Evolutionary conservation across 1,284 basidiomycete species (phyloP), one percentile per base, ranked within the genome.

Genomic region (Neotropicomus parvogracilis): DNA sequence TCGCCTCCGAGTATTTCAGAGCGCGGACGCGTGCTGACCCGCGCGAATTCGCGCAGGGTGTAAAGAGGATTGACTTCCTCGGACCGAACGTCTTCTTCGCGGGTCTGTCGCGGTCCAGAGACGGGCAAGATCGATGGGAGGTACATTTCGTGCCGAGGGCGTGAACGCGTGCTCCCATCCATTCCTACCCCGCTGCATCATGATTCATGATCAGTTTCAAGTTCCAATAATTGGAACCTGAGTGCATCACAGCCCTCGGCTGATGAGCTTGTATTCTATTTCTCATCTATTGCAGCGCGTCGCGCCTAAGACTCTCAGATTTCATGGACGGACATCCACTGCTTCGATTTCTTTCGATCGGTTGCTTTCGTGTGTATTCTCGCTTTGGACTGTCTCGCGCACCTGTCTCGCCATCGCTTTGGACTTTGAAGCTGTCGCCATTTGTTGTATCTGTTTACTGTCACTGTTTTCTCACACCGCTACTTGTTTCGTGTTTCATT

Each of bases 1-100:
- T 40, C 45, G 62, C 54, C 50, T 55, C 63, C 46, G 62, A 63
- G 24, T 68, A 52, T 19, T 68, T 66, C 49, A 51, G 58, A 52
- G 58, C 49, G 38, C 48, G 65, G 53, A 55, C 62, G 7, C 33
- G 16, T 44, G 44, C 62, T 58, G 66, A 66, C 51, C 63, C 59
- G 58, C 54, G 64, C 55, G 63, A 68, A 62, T 65, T 52, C 56
- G 62, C 53, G 53, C 63, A 68, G 54, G 63, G 63, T 6, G 46
- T 65, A 29, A 67, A 67, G 58, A 55, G 65, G 54, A 47, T 65
- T 33, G 63, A 65, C 52, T 62, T 67, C 53, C 65, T 65, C 45
- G 66, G 66, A 36, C 63, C 49, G 1, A 66, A 67, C 31, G 43
- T 63, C 40, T 52, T 52, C 29, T 65, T 68, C 28, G 62, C 50